Evolutionary conservation across 345 rosid genomes (phyloP).

Genomic region (Atalantia buxifolia): DNA sequence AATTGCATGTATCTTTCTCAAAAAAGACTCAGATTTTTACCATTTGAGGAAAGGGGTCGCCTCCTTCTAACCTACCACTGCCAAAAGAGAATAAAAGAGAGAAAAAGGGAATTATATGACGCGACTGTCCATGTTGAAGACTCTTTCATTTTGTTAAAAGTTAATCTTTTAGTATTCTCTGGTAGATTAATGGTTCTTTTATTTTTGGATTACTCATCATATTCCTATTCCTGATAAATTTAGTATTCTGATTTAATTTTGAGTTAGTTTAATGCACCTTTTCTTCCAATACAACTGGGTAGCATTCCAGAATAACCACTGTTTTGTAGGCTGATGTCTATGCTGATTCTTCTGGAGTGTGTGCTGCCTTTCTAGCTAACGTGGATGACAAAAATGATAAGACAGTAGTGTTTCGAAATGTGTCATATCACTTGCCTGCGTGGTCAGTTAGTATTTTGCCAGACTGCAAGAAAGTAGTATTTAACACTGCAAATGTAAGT

Average conservation of each 20-base stretch:
- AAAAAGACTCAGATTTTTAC: not conserved
- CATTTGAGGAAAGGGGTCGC: not conserved
- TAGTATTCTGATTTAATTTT: not conserved
- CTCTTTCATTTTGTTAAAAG: not conserved
- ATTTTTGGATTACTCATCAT: not conserved
- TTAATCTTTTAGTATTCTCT: not conserved
- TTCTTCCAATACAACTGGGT: not conserved
- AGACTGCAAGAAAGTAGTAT: constrained; percentile 80
- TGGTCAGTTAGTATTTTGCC: constrained; percentile 98
- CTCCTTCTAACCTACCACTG: not conserved
- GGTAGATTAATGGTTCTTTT: not conserved
- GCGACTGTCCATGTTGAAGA: not conserved
- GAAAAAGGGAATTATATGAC: not conserved
- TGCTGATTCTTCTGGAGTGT: constrained; percentile 59
- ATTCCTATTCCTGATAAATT: not conserved
- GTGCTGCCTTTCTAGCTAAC: constrained; percentile 87
- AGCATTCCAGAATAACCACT: constrained; percentile 13
- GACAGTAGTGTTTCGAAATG: constrained; percentile 53
- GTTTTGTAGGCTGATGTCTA: constrained; percentile 79
- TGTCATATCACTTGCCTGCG: constrained; percentile 76
- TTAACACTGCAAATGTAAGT: constrained; percentile 84
- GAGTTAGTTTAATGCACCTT: not conserved
- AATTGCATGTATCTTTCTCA: not conserved
- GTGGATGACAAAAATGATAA: constrained; percentile 66
- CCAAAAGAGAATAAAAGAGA: not conserved